Base-by-base conservation (phyloP, 176 grass and related monocot genomes). In the Eragrostis nindensis region DNA sequence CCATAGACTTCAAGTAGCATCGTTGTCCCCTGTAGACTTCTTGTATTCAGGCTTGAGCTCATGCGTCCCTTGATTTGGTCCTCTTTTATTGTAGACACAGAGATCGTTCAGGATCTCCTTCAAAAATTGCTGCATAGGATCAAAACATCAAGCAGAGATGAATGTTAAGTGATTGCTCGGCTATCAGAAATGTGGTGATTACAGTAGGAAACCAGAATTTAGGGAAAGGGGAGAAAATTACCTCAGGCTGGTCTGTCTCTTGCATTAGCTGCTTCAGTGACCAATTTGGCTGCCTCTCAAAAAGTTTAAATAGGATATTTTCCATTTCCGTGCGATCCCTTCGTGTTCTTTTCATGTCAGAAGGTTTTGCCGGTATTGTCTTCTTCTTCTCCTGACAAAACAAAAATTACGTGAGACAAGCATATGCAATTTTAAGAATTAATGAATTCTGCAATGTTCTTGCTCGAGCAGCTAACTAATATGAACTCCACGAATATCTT, bases 11-110 rank as follows among this genome's bases (percentile, higher is more conserved):
- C 49, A 86, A 39, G 80, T 45, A 65, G 74, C 80, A 26, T 46
- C 69, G 19, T 60, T 77, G 55, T 88, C 91, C 86, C 93, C 91
- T 46, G 77, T 80, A 53, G 85, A 82, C 72, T 87, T 92, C 82
- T 92, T 97, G 88, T 97, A 97, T 80, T 92, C 94, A 30, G 87
- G 87, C 86, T 97, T 97, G 40, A 97, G 89, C 80, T 97, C 94
- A 38, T 94, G 94, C 3, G 94, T 97, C 39, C 94, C 94, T 83
- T 97, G 91, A 84, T 97, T 89, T 14, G 91, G 91, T 71, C 94
- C 94, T 90, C 94, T 85, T 74, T 97, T 97, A 79, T 94, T 97
- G 81, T 97, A 97, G 56, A 97, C 76, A 30, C 91, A 97, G 1
- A 94, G 71, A 55, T 92, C 91, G 49, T 90, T 94, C 85, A 94